Percentiles rank a stretch among this genome's conserved stretches.
Evolutionary conservation across 106 monocot genomes (phyloP).

Genomic region (Phalaenopsis aphrodite): DNA sequence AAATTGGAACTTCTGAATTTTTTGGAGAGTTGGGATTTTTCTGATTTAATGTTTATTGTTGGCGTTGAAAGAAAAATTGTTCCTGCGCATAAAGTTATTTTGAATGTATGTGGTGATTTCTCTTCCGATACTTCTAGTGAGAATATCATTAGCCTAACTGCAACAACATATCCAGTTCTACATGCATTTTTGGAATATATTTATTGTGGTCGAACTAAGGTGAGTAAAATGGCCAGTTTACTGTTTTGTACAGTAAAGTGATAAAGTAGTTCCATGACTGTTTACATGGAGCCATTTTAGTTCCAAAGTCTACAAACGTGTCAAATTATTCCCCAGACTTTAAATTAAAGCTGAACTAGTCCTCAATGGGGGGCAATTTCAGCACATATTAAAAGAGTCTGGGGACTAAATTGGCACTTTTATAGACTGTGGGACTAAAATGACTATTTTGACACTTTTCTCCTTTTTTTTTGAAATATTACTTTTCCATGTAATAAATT

Average conservation of each 20-base stretch:
- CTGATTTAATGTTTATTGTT: conserved; percentile 67
- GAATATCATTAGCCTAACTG: conserved; percentile 50
- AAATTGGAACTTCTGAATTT: conserved; percentile 54
- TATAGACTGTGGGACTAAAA: no score
- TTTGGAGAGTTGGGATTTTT: conserved; percentile 79
- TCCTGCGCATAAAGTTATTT: conserved; percentile 73
- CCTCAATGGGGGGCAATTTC: no score
- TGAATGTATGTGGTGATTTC: conserved; percentile 57
- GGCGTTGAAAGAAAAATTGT: conserved; percentile 50
- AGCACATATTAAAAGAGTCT: no score
- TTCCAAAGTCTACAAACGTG: no score
- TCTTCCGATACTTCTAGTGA: conserved; percentile 19
- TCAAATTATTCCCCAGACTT: no score
- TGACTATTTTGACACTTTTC: not conserved
- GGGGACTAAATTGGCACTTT: no score
- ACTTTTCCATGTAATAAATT: not conserved
- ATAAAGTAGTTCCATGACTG: no score
- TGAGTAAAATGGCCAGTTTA: conserved; percentile 9
- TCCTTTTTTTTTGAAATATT: not conserved
- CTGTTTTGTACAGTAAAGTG: not conserved
- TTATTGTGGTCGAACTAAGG: conserved; percentile 66
- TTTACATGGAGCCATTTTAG: no score
- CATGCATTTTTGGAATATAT: conserved; percentile 79
- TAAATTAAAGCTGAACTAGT: no score
- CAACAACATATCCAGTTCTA: conserved; percentile 46